A percentile compares a stretch with the other conserved stretches of the same genome.
Evolutionary conservation across 2,329 filamentous ascomycete genomes (phyloP).

Genomic region (Alternaria dauci): DNA sequence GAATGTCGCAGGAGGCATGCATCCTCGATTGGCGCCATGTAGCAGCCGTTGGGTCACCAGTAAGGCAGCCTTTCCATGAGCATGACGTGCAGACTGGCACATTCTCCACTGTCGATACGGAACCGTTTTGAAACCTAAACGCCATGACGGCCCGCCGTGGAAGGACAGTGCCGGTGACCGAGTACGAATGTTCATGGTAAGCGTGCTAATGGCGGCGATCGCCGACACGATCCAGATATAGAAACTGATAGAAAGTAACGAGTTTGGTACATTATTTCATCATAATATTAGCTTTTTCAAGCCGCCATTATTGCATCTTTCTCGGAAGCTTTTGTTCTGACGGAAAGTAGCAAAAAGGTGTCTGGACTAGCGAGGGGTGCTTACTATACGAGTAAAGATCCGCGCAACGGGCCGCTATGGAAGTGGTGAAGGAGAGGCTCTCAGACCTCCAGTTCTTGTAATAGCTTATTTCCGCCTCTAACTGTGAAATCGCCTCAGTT

Average conservation of each 20-base stretch:
- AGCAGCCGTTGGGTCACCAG: neutral
- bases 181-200: neutral
- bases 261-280: neutral
- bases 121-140: neutral
- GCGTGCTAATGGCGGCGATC: neutral
- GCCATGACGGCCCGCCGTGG: neutral
- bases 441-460: neutral
- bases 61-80: neutral
- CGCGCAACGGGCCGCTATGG: neutral
- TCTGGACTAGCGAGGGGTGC: neutral
- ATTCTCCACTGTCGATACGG: neutral
- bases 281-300: neutral
- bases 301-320: neutral
- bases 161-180: neutral
- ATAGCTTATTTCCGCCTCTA: slow-evolving; percentile 1
- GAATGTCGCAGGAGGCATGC: neutral
- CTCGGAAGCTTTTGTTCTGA: neutral
- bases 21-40: neutral
- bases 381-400: neutral
- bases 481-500: neutral
- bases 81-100: neutral
- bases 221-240: neutral
- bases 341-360: neutral
- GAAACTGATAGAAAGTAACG: neutral
- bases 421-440: neutral